phyloP scores from a whole-genome alignment of 441 rosid species.

The Erodium moschatum region DNA sequence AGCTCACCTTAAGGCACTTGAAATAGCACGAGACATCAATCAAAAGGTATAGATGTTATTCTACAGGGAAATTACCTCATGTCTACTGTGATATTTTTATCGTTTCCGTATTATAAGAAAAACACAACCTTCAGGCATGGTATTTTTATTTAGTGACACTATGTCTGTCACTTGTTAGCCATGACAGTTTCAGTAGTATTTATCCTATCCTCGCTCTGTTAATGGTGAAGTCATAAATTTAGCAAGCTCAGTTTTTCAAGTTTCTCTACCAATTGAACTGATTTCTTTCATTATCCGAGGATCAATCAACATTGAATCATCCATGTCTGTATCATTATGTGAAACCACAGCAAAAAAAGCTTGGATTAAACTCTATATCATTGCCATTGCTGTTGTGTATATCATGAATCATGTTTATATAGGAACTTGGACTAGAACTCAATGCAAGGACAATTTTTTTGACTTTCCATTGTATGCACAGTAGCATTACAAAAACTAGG shows the following conservation, averaged over 20 bases:
- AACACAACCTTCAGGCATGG: background rate
- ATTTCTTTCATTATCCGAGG: no score
- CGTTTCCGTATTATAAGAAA: background rate
- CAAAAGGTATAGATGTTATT: constrained; percentile 40
- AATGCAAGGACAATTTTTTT: no score
- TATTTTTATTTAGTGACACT: background rate
- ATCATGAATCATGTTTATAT: no score
- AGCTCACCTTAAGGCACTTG: constrained; percentile 54
- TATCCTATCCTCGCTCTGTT: background rate
- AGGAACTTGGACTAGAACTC: no score
- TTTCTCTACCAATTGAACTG: no score
- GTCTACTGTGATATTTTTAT: background rate
- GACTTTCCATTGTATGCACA: no score
- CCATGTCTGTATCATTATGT: background rate
- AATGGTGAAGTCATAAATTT: no score
- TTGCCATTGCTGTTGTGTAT: no score
- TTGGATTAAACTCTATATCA: no score
- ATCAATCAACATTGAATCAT: background rate
- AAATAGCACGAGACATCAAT: constrained; percentile 68
- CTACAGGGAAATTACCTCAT: background rate
- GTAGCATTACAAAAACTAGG: no score
- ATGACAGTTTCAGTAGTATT: background rate
- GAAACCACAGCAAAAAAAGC: background rate
- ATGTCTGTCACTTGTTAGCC: background rate
- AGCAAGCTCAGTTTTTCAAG: no score